These are phyloP conservation scores for Tetrahymena elliotti DNA, from an alignment of 73 alveolate species.

Conservation along the genomic window DNA sequence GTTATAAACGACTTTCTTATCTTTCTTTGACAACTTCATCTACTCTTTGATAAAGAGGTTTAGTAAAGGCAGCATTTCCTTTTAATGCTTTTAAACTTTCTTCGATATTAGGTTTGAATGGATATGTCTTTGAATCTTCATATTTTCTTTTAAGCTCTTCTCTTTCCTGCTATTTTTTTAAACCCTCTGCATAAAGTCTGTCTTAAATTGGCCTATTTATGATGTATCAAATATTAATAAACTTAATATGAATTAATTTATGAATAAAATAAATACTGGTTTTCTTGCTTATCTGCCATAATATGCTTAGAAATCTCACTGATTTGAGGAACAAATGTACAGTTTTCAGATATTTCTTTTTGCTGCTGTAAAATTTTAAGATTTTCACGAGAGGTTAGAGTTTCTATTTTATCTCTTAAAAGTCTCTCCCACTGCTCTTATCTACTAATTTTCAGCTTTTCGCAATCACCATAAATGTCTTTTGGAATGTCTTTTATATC, in stretches of 20 bases:
- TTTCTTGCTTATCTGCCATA: not conserved
- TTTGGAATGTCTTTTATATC: not conserved
- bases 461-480: not conserved
- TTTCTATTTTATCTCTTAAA: not conserved
- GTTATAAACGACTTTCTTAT: conserved; percentile 7
- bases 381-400: not conserved
- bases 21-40: conserved; percentile 36
- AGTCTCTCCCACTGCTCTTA: not conserved
- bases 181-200: conserved; percentile 33
- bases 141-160: conserved; percentile 19
- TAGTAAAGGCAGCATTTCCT: conserved; percentile 17
- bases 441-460: not conserved
- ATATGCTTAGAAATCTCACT: not conserved
- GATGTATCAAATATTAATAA: not conserved
- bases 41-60: conserved; percentile 33
- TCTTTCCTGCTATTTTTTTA: conserved; percentile 10
- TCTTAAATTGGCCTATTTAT: conserved; percentile 25
- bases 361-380: not conserved
- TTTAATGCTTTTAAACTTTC: not conserved
- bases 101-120: conserved; percentile 24
- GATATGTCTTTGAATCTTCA: conserved; percentile 10
- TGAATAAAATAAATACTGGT: not conserved
- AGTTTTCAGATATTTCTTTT: not conserved
- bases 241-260: not conserved
- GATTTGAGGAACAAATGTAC: not conserved